phyloP scores from a whole-genome alignment of 345 rosid genomes.

The Bruguiera sexangula region DNA sequence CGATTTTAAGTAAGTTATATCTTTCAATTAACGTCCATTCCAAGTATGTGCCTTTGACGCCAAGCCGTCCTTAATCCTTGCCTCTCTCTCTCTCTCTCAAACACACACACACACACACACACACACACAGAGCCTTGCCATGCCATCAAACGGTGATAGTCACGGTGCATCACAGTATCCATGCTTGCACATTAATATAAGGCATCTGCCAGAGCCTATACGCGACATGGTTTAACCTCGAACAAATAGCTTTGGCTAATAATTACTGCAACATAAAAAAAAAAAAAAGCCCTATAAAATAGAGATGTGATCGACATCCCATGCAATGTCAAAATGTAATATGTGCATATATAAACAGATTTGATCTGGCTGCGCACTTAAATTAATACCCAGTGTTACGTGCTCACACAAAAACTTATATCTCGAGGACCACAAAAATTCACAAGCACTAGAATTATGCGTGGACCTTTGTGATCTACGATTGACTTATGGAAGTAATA shows the following conservation, averaged over 20 bases:
- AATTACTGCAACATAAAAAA: not conserved
- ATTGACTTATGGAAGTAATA: not conserved
- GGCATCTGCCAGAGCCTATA: too few relatives aligned
- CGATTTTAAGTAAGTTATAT: too few relatives aligned
- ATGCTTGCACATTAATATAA: not conserved
- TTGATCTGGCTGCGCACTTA: not conserved
- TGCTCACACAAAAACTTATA: not conserved
- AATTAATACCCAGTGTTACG: not conserved
- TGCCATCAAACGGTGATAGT: too few relatives aligned
- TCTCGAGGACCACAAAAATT: conserved; percentile 2
- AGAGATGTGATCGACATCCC: not conserved
- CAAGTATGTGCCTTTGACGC: too few relatives aligned
- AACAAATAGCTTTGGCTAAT: not conserved
- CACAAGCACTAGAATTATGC: conserved; percentile 1
- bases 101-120: too few relatives aligned
- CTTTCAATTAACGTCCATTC: too few relatives aligned
- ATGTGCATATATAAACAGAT: too few relatives aligned
- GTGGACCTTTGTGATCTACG: not conserved
- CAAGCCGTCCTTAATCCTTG: too few relatives aligned
- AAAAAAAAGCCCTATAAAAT: not conserved
- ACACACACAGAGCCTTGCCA: too few relatives aligned
- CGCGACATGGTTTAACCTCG: too few relatives aligned
- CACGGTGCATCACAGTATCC: not conserved
- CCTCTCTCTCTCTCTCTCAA: too few relatives aligned
- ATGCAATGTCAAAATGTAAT: not conserved